A percentile compares a stretch with the other conserved stretches of the same genome.
phyloP scores from a whole-genome alignment of 1,139 yeast species.

The Tardiomyces depauwii region DNA sequence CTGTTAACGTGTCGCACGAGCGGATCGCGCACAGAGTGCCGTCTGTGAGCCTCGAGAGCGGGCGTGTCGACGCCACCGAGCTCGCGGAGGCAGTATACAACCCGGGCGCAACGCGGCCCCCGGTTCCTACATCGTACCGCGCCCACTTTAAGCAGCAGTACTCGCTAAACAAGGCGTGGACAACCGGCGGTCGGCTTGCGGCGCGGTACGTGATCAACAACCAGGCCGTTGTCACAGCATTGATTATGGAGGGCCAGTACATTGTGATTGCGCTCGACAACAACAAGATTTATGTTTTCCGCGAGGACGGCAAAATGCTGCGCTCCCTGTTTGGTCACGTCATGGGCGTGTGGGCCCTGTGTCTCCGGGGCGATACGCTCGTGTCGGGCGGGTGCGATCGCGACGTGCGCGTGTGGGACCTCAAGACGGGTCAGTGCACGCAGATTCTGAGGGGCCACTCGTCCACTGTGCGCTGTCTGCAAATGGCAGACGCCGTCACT shows the following conservation, averaged over 20 bases:
- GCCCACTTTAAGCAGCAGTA: constrained; percentile 33
- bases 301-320: constrained; percentile 56
- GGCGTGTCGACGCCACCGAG: constrained; percentile 10
- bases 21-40: not conserved
- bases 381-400: constrained; percentile 90
- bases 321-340: constrained; percentile 76
- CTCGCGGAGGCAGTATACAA: constrained; percentile 24
- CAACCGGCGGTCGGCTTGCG: constrained; percentile 30
- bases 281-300: constrained; percentile 32
- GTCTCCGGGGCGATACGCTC: constrained; percentile 63
- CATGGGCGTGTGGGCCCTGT: constrained; percentile 97
- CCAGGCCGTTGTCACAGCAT: constrained; percentile 29
- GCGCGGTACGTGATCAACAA: constrained; percentile 29
- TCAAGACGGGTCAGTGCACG: constrained; percentile 59
- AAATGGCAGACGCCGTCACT: constrained; percentile 48
- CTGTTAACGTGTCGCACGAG: constrained; percentile 13
- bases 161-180: constrained; percentile 32
- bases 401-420: constrained; percentile 85
- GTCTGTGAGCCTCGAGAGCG: not conserved
- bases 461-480: constrained; percentile 87
- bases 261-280: constrained; percentile 33
- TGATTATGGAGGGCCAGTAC: constrained; percentile 27
- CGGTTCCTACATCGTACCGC: constrained; percentile 28
- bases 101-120: constrained; percentile 24
- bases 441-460: constrained; percentile 84